These are phyloP conservation scores for Podaxis sp. DNA, from an alignment of 768 basidiomycete genomes.

Conservation along the genomic window DNA sequence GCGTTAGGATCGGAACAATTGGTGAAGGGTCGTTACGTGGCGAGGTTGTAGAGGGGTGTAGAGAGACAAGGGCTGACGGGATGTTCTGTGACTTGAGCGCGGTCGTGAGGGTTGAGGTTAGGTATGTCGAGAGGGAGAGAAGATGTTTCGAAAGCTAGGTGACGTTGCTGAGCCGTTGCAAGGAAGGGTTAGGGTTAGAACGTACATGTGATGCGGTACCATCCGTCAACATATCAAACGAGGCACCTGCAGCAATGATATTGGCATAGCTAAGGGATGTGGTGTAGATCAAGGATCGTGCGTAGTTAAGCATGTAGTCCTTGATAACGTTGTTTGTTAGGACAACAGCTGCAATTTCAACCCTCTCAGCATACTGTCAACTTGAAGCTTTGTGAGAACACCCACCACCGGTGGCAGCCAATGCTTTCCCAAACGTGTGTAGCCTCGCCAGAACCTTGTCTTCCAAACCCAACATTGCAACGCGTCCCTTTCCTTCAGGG, in stretches of 20 bases:
- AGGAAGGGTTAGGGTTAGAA: constrained; percentile 15
- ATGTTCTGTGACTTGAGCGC: constrained; percentile 30
- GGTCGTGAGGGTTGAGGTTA: constrained; percentile 32
- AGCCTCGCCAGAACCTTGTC: constrained; percentile 72
- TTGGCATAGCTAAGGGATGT: constrained; percentile 80
- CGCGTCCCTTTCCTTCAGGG: constrained; percentile 70
- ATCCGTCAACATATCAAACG: constrained; percentile 76
- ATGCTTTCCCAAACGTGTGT: constrained; percentile 92
- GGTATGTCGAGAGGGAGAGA: constrained; percentile 44
- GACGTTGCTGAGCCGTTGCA: background rate
- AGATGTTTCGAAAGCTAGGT: constrained; percentile 36
- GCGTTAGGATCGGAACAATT: constrained; percentile 84
- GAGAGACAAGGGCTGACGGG: constrained; percentile 34
- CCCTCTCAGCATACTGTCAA: background rate
- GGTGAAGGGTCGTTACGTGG: constrained; percentile 48
- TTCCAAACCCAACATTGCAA: constrained; percentile 68
- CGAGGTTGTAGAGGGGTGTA: constrained; percentile 27
- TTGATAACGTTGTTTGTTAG: constrained; percentile 71
- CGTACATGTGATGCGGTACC: constrained; percentile 62
- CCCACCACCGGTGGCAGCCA: constrained; percentile 85
- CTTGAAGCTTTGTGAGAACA: constrained; percentile 16
- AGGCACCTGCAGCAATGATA: constrained; percentile 71
- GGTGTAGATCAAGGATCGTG: constrained; percentile 88
- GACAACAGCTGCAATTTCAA: constrained; percentile 57
- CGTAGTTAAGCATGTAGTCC: constrained; percentile 90